Evolutionary conservation across 768 basidiomycete genomes (phyloP).

Genomic region (Macrolepiota albuminosa): DNA sequence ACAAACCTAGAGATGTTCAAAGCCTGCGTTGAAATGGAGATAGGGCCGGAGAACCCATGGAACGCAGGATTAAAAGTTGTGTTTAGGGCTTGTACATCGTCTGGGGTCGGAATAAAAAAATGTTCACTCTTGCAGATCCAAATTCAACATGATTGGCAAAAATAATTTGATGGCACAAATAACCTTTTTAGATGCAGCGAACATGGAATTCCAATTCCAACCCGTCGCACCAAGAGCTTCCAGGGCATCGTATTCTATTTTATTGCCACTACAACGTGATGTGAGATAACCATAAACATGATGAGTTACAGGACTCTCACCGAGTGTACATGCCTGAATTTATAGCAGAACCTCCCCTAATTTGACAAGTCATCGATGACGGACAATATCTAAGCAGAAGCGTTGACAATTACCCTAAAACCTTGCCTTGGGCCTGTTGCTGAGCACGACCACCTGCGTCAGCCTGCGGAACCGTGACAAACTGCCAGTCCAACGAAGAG

Average conservation of each 20-base stretch:
- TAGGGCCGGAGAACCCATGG: constrained; percentile 10
- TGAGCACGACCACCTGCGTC: constrained; percentile 8
- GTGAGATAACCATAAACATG: not conserved
- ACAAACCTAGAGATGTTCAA: constrained; percentile 11
- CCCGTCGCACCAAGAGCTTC: constrained; percentile 11
- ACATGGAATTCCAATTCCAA: constrained; percentile 13
- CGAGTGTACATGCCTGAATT: constrained; percentile 14
- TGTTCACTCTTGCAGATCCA: constrained; percentile 7
- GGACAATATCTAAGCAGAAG: not conserved
- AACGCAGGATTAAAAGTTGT: constrained; percentile 8
- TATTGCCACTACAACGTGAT: constrained; percentile 4
- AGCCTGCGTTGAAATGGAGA: constrained; percentile 11
- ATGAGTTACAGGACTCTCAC: not conserved
- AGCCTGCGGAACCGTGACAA: constrained; percentile 11
- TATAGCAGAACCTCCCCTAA: constrained; percentile 13
- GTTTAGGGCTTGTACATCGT: not conserved
- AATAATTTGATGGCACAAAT: not conserved
- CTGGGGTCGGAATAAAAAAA: constrained; percentile 9
- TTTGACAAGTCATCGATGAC: not conserved
- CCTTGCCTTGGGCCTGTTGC: constrained; percentile 11
- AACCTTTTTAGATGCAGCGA: constrained; percentile 12
- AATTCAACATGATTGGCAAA: not conserved
- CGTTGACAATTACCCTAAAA: constrained; percentile 7
- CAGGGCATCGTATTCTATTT: constrained; percentile 12
- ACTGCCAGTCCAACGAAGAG: constrained; percentile 12